Percentiles rank a stretch among this genome's conserved stretches.
Evolutionary conservation across 805 yeast genomes (phyloP).

Genomic region (Tetrapisispora nanseiensis): DNA sequence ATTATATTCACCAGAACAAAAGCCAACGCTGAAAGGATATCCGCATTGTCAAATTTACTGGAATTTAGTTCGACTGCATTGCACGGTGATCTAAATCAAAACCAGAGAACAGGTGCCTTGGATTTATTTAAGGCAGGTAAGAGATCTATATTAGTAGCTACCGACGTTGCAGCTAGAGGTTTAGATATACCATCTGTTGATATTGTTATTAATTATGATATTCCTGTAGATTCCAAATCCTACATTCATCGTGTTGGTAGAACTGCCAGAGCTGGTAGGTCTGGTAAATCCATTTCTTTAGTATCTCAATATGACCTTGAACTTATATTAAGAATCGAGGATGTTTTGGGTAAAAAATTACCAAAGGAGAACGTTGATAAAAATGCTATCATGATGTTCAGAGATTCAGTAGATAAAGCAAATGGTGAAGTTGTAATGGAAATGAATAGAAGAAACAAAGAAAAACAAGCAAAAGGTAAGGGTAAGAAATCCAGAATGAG

Average conservation of each 20-base stretch:
- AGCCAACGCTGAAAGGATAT: slow-evolving; percentile 59
- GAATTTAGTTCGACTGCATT: slow-evolving; percentile 49
- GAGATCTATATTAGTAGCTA: slow-evolving; percentile 66
- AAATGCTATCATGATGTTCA: slow-evolving; percentile 65
- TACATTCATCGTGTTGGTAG: no score
- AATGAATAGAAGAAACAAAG: slow-evolving; percentile 63
- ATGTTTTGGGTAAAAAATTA: slow-evolving; percentile 70
- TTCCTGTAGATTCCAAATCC: slow-evolving; percentile 68
- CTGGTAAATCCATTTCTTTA: slow-evolving; percentile 77
- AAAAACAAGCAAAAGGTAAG: slow-evolving; percentile 34
- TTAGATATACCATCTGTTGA: slow-evolving; percentile 83
- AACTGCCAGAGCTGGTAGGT: no score
- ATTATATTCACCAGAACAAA: slow-evolving; percentile 77
- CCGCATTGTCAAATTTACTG: slow-evolving; percentile 34
- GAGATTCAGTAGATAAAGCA: slow-evolving; percentile 85
- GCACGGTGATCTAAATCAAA: slow-evolving; percentile 84
- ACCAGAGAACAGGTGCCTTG: slow-evolving; percentile 72
- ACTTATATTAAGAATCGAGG: slow-evolving; percentile 77
- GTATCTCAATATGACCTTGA: slow-evolving; percentile 60
- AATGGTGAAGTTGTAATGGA: slow-evolving; percentile 73
- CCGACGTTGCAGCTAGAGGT: slow-evolving; percentile 95
- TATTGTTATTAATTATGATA: slow-evolving; percentile 57
- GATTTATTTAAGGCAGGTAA: slow-evolving; percentile 44
- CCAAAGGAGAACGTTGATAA: slow-evolving; percentile 76
- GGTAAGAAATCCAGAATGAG: slow-evolving; percentile 32